phyloP scores from a whole-genome alignment of 2,329 filamentous ascomycete genomes.

The Arthrocladium fulminans region DNA sequence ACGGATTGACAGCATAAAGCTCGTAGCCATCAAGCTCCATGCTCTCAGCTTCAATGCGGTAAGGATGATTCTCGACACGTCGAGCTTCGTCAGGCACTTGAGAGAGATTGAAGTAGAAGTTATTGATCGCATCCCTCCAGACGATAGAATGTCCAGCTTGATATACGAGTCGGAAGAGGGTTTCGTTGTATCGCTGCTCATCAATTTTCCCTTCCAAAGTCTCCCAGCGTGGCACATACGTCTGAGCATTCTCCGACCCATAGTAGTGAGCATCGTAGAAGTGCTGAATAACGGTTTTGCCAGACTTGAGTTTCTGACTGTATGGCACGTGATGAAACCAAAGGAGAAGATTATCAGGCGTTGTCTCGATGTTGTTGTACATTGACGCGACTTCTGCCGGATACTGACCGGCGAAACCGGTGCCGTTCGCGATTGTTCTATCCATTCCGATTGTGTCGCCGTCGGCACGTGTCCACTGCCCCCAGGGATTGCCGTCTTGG shows the following conservation, averaged over 20 bases:
- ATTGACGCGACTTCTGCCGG: constrained; percentile 48
- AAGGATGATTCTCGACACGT: constrained; percentile 53
- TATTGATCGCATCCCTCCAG: constrained; percentile 59
- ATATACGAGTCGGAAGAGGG: constrained; percentile 51
- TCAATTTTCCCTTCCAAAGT: constrained; percentile 50
- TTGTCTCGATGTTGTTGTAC: constrained; percentile 54
- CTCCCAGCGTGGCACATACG: constrained; percentile 47
- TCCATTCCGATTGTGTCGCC: constrained; percentile 58
- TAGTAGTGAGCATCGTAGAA: constrained; percentile 57
- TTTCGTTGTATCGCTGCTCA: constrained; percentile 49
- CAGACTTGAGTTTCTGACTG: constrained; percentile 52
- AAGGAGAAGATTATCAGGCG: constrained; percentile 58
- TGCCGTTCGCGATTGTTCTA: constrained; percentile 59
- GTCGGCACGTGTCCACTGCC: constrained; percentile 63
- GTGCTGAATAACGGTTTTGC: constrained; percentile 59
- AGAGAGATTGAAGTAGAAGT: constrained; percentile 56
- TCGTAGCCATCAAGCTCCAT: constrained; percentile 55
- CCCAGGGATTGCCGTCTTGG: constrained; percentile 60
- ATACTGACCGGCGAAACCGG: constrained; percentile 58
- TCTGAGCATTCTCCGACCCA: constrained; percentile 52
- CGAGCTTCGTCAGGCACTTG: constrained; percentile 48
- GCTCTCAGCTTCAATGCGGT: constrained; percentile 59
- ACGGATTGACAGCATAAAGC: constrained; percentile 46
- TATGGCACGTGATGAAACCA: constrained; percentile 71
- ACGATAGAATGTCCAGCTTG: constrained; percentile 62